phyloP scores from a whole-genome alignment of 2,329 filamentous ascomycete species.

The Lasiodiplodia citricola region DNA sequence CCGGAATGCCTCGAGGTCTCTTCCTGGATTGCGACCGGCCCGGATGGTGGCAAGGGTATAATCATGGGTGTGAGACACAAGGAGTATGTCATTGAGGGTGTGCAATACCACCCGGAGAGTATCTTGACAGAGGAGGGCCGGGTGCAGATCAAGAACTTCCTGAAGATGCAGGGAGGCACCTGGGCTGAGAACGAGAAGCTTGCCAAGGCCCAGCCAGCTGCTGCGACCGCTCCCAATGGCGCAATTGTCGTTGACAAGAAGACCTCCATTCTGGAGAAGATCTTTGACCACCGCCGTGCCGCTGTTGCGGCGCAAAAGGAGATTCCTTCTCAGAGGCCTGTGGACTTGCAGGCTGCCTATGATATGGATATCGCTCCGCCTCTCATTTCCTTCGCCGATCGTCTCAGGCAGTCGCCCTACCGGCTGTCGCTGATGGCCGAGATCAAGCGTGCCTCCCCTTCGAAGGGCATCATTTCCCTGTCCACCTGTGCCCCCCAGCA shows the following conservation, averaged over 20 bases:
- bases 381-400: conserved; percentile 77
- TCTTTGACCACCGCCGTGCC: conserved; percentile 80
- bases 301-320: conserved; percentile 80
- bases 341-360: conserved; percentile 86
- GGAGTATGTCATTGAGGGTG: conserved; percentile 87
- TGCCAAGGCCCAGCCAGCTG: conserved; percentile 43
- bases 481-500: conserved; percentile 87
- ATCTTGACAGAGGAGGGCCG: conserved; percentile 91
- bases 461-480: conserved; percentile 91
- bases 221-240: conserved; percentile 31
- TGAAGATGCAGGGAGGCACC: conserved; percentile 85
- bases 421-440: conserved; percentile 95
- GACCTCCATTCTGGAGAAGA: conserved; percentile 86
- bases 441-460: conserved; percentile 95
- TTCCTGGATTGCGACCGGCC: conserved; percentile 81
- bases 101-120: conserved; percentile 97
- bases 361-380: conserved; percentile 84
- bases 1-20: conserved; percentile 86
- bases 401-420: conserved; percentile 81
- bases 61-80: conserved; percentile 98
- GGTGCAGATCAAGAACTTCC: conserved; percentile 89
- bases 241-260: conserved; percentile 60
- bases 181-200: conserved; percentile 80
- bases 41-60: conserved; percentile 77
- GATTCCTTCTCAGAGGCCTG: conserved; percentile 81